Evolutionary conservation across 1,139 yeast genomes (phyloP), one percentile per base, ranked within the genome.

Genomic region (Blastobotrys arbuscula): DNA sequence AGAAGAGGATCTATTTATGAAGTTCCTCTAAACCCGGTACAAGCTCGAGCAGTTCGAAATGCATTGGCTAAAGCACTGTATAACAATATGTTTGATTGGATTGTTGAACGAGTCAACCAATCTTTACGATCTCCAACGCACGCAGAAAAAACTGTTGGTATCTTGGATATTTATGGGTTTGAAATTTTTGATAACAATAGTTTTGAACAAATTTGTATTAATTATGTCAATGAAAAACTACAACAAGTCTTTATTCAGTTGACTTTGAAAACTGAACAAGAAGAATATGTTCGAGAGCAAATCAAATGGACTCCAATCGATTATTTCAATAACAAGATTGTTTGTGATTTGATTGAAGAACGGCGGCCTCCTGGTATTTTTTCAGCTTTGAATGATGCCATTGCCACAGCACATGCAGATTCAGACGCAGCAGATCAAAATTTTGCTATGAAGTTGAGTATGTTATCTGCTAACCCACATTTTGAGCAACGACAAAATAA

Each of bases 321-420:
- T 55, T 94, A 89, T 69, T 94, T 94, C 72, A 92, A 94, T 70
- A 94, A 94, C 69, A 84, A 92, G 68, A 84, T 94, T 58, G 99
- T 94, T 38, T 94, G 98, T 73, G 99, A 94, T 62, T 76, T 94
- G 65, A 94, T 94, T 64, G 99, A 94, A 69, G 87, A 89, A 33
- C 80, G 81, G 51, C 79, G 97, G 62, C 98, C 98, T 1, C 97
- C 97, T 0, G 99, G 99, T 53, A 77, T 94, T 45, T 90, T 94
- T 71, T 95, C 98, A 2, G 96, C 96, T 1, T 76, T 94, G 68
- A 92, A 92, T 67, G 99, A 94, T 71, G 92, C 97, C 0, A 84
- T 90, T 64, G 97, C 97, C 44, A 94, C 97, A 16, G 98, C 98
- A 0, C 98, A 94, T 67, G 99, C 99, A 2, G 98, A 94, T 65